Percentiles rank a stretch among this genome's conserved stretches.
phyloP scores from a whole-genome alignment of 2,329 filamentous ascomycete genomes.

The Knufia fluminis region DNA sequence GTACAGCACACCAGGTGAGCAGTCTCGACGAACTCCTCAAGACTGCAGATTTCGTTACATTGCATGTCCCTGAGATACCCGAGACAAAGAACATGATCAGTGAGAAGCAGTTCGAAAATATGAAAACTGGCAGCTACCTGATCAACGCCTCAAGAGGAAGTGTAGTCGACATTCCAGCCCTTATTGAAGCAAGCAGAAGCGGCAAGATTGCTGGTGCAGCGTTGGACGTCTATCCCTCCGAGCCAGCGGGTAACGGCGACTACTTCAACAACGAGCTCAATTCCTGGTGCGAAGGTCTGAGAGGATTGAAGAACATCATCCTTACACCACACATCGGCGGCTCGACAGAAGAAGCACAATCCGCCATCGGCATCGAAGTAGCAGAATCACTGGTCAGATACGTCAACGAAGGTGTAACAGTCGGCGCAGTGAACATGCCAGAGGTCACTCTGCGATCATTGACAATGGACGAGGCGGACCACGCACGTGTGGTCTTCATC shows the following conservation, averaged over 20 bases:
- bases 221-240: conserved; percentile 91
- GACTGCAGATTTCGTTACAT: conserved; percentile 81
- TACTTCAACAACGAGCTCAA: conserved; percentile 86
- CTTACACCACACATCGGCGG: conserved; percentile 95
- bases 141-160: conserved; percentile 94
- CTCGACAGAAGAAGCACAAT: conserved; percentile 94
- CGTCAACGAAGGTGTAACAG: conserved; percentile 86
- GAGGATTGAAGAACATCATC: conserved; percentile 81
- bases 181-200: conserved; percentile 75
- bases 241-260: conserved; percentile 87
- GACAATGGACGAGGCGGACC: conserved; percentile 78
- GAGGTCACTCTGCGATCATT: conserved; percentile 85
- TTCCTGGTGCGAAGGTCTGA: conserved; percentile 74
- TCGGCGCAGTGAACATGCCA: conserved; percentile 93
- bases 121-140: conserved; percentile 88
- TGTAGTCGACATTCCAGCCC: conserved; percentile 85
- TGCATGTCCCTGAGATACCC: conserved; percentile 85
- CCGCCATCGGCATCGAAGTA: conserved; percentile 91
- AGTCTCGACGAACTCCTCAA: conserved; percentile 67
- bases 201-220: conserved; percentile 89
- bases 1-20: conserved; percentile 74
- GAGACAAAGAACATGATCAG: conserved; percentile 93
- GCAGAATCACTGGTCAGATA: conserved; percentile 80
- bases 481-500: conserved; percentile 90
- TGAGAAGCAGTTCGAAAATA: conserved; percentile 65